phyloP scores from a whole-genome alignment of 345 rosid species.

The Eucalyptus guilfoylei region DNA sequence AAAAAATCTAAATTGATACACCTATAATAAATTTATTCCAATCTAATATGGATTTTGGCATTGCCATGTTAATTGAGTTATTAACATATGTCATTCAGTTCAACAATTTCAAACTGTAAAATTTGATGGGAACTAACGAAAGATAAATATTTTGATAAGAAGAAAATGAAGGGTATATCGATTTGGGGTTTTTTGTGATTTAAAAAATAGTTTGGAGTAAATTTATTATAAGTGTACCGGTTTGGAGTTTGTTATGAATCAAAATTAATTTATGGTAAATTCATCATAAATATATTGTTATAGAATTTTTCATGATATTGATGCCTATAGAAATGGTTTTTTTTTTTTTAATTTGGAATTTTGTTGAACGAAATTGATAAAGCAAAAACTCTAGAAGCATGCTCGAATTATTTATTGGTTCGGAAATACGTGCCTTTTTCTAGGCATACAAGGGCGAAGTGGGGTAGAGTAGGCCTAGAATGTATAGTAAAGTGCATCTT shows the following conservation, averaged over 20 bases:
- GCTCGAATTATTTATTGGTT: background rate
- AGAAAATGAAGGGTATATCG: too few species aligned
- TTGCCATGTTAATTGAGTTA: background rate
- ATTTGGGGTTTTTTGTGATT: too few species aligned
- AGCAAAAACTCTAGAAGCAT: background rate
- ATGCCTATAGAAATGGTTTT: background rate
- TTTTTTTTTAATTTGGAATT: background rate
- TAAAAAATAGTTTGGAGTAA: too few species aligned
- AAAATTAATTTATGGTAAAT: too few species aligned
- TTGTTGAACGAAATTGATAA: background rate
- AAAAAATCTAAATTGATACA: too few species aligned
- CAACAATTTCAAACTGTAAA: accelerated
- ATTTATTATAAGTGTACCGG: accelerated
- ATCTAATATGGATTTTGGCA: background rate
- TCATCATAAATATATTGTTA: too few species aligned
- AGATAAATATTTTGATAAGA: too few species aligned
- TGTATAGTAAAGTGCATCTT: background rate
- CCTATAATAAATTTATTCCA: too few species aligned
- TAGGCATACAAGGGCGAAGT: background rate
- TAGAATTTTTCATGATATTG: background rate
- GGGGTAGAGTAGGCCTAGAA: background rate
- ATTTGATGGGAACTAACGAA: too few species aligned
- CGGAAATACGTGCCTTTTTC: background rate
- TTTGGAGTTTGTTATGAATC: background rate
- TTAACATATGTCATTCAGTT: too few species aligned